These are phyloP conservation scores for Geranomyces variabilis DNA, from an alignment of 192 early-diverging fungal genomes.

Conservation along the genomic window DNA sequence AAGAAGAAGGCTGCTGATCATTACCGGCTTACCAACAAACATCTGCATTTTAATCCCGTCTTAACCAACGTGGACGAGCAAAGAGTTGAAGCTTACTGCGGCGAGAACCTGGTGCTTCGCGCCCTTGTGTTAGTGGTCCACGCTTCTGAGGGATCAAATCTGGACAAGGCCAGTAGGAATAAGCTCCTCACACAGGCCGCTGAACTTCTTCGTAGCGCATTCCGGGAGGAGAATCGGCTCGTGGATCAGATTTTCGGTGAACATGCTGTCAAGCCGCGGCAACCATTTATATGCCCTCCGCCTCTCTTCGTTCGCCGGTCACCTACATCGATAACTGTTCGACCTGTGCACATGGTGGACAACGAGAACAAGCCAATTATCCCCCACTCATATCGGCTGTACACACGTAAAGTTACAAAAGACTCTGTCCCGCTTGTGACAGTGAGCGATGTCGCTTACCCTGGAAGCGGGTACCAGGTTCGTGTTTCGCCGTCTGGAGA, in stretches of 20 bases:
- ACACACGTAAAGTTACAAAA: constrained; percentile 28
- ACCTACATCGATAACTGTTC: constrained; percentile 43
- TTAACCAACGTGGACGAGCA: constrained; percentile 17
- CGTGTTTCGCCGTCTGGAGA: neutral
- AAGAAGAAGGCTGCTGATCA: constrained; percentile 33
- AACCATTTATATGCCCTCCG: constrained; percentile 33
- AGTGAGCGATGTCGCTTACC: constrained; percentile 36
- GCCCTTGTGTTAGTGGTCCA: constrained; percentile 29
- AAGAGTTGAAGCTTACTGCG: constrained; percentile 24
- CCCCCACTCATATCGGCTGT: constrained; percentile 37
- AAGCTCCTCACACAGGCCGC: constrained; percentile 25
- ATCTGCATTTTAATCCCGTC: neutral
- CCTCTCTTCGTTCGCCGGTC: constrained; percentile 44
- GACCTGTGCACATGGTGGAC: constrained; percentile 24
- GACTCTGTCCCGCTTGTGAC: constrained; percentile 24
- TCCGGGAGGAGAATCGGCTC: constrained; percentile 30
- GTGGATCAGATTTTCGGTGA: constrained; percentile 8
- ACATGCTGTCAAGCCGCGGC: neutral
- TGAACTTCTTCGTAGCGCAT: constrained; percentile 12
- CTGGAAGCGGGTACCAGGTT: constrained; percentile 36
- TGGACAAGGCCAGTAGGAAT: constrained; percentile 20
- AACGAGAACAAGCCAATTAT: neutral
- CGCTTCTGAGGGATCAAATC: constrained; percentile 31
- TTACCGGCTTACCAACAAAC: constrained; percentile 41
- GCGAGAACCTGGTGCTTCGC: constrained; percentile 38